Conservation (phyloP, 306 rosid species). For the Chamaecrista fasciculata region DNA sequence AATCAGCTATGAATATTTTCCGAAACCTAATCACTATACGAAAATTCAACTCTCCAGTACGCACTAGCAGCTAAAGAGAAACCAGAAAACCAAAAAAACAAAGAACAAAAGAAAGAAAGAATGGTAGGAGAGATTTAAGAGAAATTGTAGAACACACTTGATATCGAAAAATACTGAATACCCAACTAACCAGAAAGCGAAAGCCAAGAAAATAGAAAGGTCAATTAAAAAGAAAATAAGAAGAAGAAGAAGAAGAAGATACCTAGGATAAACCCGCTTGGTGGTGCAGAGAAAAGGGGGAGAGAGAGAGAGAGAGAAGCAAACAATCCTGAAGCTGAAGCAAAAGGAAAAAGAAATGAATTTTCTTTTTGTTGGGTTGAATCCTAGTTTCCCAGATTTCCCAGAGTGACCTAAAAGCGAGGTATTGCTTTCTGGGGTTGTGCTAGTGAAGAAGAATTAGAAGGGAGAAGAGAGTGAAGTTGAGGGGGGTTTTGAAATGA, state of each 20-base stretch:
- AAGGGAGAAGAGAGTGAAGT: not conserved
- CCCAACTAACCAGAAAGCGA: not conserved
- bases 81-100: not conserved
- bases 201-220: not conserved
- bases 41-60: not conserved
- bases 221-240: not conserved
- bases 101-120: not conserved
- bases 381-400: not conserved
- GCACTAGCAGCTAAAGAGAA: not conserved
- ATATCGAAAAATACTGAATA: not conserved
- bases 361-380: not conserved
- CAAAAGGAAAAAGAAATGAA: slow-evolving; percentile 1
- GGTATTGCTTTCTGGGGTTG: not conserved
- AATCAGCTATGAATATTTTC: slow-evolving; percentile 19
- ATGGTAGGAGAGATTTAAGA: not conserved
- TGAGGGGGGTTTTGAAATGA: not conserved
- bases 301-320: not conserved
- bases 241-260: slow-evolving; percentile 9
- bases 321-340: slow-evolving; percentile 4
- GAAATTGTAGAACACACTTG: not conserved
- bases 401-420: not conserved
- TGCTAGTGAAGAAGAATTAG: not conserved
- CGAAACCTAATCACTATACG: not conserved
- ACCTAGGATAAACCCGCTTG: slow-evolving; percentile 12
- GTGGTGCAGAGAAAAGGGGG: not conserved